Evolutionary conservation across 1,284 basidiomycete genomes (phyloP).

Genomic region (Trichosporon ovoides): DNA sequence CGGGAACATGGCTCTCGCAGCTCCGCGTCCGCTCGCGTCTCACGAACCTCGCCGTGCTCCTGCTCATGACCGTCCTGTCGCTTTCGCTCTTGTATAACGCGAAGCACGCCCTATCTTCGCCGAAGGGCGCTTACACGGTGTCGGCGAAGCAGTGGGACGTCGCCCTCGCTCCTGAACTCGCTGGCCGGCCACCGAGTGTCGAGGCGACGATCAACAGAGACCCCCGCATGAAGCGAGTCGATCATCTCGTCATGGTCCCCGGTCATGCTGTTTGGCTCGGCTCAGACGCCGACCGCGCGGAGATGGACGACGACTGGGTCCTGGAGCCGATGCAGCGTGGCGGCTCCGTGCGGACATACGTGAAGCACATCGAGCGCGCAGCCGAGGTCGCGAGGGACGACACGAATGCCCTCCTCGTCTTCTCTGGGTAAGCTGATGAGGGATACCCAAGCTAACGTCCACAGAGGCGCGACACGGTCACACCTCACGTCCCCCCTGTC

Average conservation of each 20-base stretch:
- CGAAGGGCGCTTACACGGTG: slow-evolving; percentile 6
- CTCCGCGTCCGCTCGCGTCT: slow-evolving; percentile 57
- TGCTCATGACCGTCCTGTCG: slow-evolving; percentile 54
- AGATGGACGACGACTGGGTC: slow-evolving; percentile 69
- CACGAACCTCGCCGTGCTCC: slow-evolving; percentile 67
- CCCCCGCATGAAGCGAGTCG: slow-evolving; percentile 35
- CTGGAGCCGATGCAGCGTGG: slow-evolving; percentile 76
- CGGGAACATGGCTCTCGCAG: slow-evolving; percentile 11
- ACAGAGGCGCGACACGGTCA: slow-evolving; percentile 76
- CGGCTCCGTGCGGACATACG: slow-evolving; percentile 68
- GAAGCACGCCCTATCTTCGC: slow-evolving; percentile 1
- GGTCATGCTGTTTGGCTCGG: slow-evolving; percentile 82
- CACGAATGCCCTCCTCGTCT: slow-evolving; percentile 67
- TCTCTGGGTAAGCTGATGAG: slow-evolving; percentile 71
- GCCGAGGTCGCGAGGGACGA: slow-evolving; percentile 63
- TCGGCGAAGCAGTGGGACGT: slow-evolving; percentile 25
- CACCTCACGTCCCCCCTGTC: slow-evolving; percentile 61
- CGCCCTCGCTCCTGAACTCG: slow-evolving; percentile 21
- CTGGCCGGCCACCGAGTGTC: slow-evolving; percentile 36
- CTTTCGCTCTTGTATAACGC: slow-evolving; percentile 16
- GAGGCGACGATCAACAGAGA: slow-evolving; percentile 45
- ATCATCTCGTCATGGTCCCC: slow-evolving; percentile 79
- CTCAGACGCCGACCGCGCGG: slow-evolving; percentile 47
- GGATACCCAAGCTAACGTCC: neutral
- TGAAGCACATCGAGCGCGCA: slow-evolving; percentile 71